Conservation (phyloP, 371 early-diverging fungal species). For the Apophysomyces variabilis region DNA sequence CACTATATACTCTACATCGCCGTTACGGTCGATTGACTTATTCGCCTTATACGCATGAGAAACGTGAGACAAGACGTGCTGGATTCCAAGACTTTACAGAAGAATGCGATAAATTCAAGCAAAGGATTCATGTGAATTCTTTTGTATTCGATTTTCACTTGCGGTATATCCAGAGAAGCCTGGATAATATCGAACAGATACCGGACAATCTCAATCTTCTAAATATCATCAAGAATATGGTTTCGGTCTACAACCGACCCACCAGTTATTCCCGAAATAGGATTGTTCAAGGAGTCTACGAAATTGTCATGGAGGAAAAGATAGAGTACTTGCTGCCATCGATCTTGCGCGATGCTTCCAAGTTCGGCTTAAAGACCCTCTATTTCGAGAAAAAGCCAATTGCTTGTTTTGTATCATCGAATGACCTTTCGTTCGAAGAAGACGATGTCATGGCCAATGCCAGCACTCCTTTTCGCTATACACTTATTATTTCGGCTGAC, state of each 20-base stretch:
- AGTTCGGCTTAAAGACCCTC: conserved; percentile 60
- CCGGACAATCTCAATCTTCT: conserved; percentile 62
- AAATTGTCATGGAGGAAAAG: conserved; percentile 41
- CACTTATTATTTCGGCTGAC: conserved; percentile 31
- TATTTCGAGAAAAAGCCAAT: conserved; percentile 24
- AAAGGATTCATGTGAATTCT: conserved; percentile 76
- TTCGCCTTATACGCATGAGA: conserved; percentile 55
- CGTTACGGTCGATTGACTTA: conserved; percentile 60
- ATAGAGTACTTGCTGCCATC: conserved; percentile 60
- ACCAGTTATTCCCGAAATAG: conserved; percentile 70
- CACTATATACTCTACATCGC: conserved; percentile 74
- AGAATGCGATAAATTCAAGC: conserved; percentile 74
- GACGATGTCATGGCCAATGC: conserved; percentile 5
- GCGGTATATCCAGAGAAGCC: conserved; percentile 64
- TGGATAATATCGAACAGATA: conserved; percentile 45
- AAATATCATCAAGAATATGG: conserved; percentile 62
- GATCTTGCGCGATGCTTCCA: conserved; percentile 67
- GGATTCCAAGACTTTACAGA: conserved; percentile 66
- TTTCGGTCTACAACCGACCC: conserved; percentile 62
- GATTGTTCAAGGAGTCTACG: conserved; percentile 55
- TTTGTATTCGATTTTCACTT: conserved; percentile 85
- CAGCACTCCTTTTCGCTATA: conserved; percentile 25
- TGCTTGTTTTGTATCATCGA: conserved; percentile 45
- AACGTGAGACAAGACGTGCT: conserved; percentile 51
- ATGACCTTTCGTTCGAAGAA: conserved; percentile 31